Conservation (phyloP, 2,329 filamentous ascomycete genomes). For the Gaeumannomyces tritici region DNA sequence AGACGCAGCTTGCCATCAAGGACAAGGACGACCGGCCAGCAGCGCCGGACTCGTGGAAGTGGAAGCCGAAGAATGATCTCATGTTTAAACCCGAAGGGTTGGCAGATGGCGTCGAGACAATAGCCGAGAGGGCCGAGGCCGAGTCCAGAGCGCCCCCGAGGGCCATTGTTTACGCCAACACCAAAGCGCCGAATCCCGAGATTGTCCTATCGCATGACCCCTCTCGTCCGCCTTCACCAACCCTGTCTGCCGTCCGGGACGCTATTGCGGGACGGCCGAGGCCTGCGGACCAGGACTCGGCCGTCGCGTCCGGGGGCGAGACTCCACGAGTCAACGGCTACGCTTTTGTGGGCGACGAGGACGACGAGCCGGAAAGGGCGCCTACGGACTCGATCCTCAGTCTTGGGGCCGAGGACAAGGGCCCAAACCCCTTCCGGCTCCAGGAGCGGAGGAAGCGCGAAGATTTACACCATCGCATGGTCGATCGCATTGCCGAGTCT, state of each 20-base stretch:
- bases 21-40: constrained; percentile 65
- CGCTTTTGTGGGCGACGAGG: constrained; percentile 81
- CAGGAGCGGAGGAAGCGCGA: constrained; percentile 68
- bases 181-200: constrained; percentile 53
- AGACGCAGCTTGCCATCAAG: constrained; percentile 49
- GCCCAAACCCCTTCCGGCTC: constrained; percentile 72
- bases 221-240: constrained; percentile 63
- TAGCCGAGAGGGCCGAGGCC: constrained; percentile 58
- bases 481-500: constrained; percentile 67
- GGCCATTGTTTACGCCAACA: constrained; percentile 73
- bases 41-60: constrained; percentile 66
- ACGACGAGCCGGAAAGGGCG: constrained; percentile 37
- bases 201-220: constrained; percentile 18
- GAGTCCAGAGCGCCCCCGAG: constrained; percentile 68
- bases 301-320: constrained; percentile 46
- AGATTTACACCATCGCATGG: constrained; percentile 74
- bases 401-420: constrained; percentile 49
- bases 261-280: constrained; percentile 69
- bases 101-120: constrained; percentile 50
- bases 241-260: constrained; percentile 73
- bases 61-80: constrained; percentile 66
- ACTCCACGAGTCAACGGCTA: constrained; percentile 92
- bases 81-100: constrained; percentile 74
- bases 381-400: constrained; percentile 31
- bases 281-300: constrained; percentile 51